Conservation (phyloP, 192 early-diverging fungal genomes). For the Coemansia sp. region DNA sequence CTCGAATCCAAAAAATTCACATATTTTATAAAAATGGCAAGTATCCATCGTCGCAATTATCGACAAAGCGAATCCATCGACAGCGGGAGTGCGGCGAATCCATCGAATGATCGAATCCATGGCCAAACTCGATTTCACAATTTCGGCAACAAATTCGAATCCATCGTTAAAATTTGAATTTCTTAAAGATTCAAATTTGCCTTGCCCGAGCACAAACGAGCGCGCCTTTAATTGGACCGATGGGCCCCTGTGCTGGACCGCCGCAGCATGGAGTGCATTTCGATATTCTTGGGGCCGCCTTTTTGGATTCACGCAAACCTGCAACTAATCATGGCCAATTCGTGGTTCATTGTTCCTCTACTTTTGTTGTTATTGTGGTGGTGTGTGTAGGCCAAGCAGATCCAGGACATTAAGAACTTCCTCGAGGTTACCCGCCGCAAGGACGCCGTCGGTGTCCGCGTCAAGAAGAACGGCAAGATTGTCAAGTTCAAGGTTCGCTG, state of each 20-base stretch:
- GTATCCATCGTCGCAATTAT: not conserved
- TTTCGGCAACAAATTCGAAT: not conserved
- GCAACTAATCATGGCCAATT: not conserved
- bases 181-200: not conserved
- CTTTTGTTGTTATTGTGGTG: not conserved
- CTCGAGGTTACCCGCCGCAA: constrained; percentile 92
- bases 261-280: not conserved
- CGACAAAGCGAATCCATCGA: not conserved
- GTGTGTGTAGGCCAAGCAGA: constrained; percentile 84
- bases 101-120: not conserved
- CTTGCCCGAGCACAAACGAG: not conserved
- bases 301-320: not conserved
- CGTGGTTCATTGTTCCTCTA: not conserved
- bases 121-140: not conserved
- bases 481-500: constrained; percentile 99
- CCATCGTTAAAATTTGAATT: not conserved
- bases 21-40: constrained; percentile 3
- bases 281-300: not conserved
- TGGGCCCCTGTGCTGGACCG: not conserved
- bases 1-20: not conserved
- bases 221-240: not conserved
- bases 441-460: constrained; percentile 90
- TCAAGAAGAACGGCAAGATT: constrained; percentile 91
- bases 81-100: not conserved
- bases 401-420: constrained; percentile 98